Evolutionary conservation across 345 rosid species (phyloP), one percentile per base, ranked within the genome.

Genomic region (Eucalyptus caleyi): DNA sequence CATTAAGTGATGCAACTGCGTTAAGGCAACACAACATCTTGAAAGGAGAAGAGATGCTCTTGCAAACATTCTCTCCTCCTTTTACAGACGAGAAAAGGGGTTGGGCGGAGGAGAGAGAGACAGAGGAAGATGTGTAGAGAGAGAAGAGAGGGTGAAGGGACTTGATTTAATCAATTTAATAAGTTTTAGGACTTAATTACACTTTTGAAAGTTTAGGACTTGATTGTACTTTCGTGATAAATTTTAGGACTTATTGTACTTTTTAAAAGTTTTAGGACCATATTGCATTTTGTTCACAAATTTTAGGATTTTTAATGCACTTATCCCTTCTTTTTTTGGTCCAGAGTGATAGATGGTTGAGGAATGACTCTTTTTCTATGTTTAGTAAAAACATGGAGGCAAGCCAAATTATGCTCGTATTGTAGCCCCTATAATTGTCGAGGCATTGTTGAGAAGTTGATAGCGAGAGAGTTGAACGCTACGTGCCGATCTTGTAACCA

Each of bases 181-280:
- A 18, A 51, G 4, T 51, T 51, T 51, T 7, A 51, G 0, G 0
- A 18, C 0, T 53, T 18, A 18, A 53, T 53, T 53, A 0, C 0
- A 51, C 1, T 51, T 51, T 51, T 51, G 0, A 51, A 51, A 51
- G 2, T 51, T 51, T 51, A 51, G 0, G 23, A 51, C 0, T 18
- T 1, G 0, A 51, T 51, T 51, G 0, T 0, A 18, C 56, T 51
- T 51, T 51, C 0, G 4, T 53, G 4, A 53, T 0, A 53, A 53
- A 19, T 53, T 53, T 53, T 19, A 19, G 0, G 0, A 53, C 9
- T 19, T 53, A 53, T 19, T 53, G 5, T 0, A 53, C 0, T 0
- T 8, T 53, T 53, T 53, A 0, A 53, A 53, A 53, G 2, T 53
- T 53, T 53, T 53, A 3, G 0, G 10, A 53, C 0, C 0, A 53